Percentiles rank a stretch among this genome's conserved stretches.
Conservation (phyloP, 23 red algal species). For the Gracilaria caudata region DNA sequence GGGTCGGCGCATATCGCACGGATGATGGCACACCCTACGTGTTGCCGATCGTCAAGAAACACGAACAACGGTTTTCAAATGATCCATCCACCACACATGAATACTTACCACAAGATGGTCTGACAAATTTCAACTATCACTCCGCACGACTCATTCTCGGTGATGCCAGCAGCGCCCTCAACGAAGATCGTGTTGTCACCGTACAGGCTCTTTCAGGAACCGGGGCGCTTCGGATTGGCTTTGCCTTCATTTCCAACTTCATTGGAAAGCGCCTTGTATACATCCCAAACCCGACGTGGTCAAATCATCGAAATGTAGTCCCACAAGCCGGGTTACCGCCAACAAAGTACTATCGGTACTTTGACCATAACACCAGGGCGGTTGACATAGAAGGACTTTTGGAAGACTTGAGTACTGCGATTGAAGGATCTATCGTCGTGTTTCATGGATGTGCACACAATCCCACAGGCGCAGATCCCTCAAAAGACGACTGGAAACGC, state of each 20-base stretch:
- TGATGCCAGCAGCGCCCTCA: constrained; percentile 53
- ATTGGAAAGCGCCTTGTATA: constrained; percentile 61
- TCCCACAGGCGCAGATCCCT: constrained; percentile 94
- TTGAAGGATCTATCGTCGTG: constrained; percentile 76
- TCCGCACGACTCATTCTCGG: constrained; percentile 87
- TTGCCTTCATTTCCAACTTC: constrained; percentile 75
- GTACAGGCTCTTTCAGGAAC: constrained; percentile 92
- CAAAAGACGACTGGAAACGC: constrained; percentile 56
- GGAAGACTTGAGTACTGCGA: constrained; percentile 73
- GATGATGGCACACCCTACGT: constrained; percentile 82
- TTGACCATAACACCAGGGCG: constrained; percentile 63
- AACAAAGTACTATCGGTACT: constrained; percentile 79
- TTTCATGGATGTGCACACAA: constrained; percentile 99
- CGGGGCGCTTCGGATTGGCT: constrained; percentile 80
- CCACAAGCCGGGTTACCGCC: constrained; percentile 61
- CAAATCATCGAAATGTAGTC: constrained; percentile 89
- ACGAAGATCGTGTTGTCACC: constrained; percentile 76
- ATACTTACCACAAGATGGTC: constrained; percentile 92
- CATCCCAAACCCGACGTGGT: constrained; percentile 89
- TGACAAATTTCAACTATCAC: constrained; percentile 56
- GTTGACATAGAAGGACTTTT: constrained; percentile 81
- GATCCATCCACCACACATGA: constrained; percentile 77
- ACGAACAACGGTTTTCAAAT: constrained; percentile 64
- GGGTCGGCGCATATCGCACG: constrained; percentile 96
- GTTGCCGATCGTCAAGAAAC: constrained; percentile 78